Conservation (phyloP, 2,329 filamentous ascomycete species). For the Sclerotinia minor region DNA sequence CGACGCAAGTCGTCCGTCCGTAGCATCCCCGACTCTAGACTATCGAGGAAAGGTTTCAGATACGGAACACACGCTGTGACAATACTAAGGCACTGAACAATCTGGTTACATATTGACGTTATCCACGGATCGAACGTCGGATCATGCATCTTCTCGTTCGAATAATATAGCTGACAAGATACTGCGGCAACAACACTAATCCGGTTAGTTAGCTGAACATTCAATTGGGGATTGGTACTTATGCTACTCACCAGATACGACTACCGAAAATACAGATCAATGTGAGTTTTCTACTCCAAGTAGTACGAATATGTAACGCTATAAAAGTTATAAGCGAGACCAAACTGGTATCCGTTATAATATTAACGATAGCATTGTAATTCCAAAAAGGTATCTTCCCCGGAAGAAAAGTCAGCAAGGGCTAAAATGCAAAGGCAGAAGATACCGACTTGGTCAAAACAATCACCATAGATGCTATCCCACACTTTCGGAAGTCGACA, state of each 20-base stretch:
- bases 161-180: slow-evolving; percentile 14
- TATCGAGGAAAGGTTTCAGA: slow-evolving; percentile 17
- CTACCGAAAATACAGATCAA: slow-evolving; percentile 24
- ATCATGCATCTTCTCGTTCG: slow-evolving; percentile 6
- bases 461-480: slow-evolving; percentile 12
- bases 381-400: slow-evolving; percentile 20
- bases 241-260: slow-evolving; percentile 20
- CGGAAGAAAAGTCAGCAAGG: not conserved
- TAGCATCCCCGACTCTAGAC: slow-evolving; percentile 19
- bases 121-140: slow-evolving; percentile 19
- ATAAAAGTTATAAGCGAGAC: slow-evolving; percentile 18
- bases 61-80: slow-evolving; percentile 23
- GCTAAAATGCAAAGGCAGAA: not conserved
- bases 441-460: slow-evolving; percentile 20
- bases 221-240: not conserved
- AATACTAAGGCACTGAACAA: slow-evolving; percentile 20
- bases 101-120: slow-evolving; percentile 1
- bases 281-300: slow-evolving; percentile 1
- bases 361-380: slow-evolving; percentile 14
- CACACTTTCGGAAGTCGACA: slow-evolving; percentile 16
- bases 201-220: not conserved
- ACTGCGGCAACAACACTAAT: slow-evolving; percentile 22
- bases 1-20: slow-evolving; percentile 22
- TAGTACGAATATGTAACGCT: slow-evolving; percentile 17
- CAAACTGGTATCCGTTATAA: slow-evolving; percentile 18